A percentile compares a stretch with the other conserved stretches of the same genome.
Conservation (phyloP, 768 basidiomycete genomes). For the Serpula lacrymans region DNA sequence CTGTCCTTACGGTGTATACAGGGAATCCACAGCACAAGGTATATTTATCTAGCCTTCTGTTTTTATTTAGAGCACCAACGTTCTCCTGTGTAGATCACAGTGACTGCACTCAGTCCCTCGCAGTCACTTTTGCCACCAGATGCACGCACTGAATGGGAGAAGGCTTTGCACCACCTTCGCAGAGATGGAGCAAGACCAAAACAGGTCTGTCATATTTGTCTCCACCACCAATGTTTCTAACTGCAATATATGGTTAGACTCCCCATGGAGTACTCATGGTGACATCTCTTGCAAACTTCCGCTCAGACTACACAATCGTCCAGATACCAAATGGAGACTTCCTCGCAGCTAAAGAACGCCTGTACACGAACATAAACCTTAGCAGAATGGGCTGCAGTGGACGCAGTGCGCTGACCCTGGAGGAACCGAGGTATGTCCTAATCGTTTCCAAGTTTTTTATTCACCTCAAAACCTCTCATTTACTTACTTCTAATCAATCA, state of each 20-base stretch:
- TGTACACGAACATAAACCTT: constrained; percentile 80
- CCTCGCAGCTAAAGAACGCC: constrained; percentile 55
- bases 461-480: too few species aligned
- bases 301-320: constrained; percentile 83
- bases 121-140: constrained; percentile 39
- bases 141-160: constrained; percentile 56
- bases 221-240: constrained; percentile 4
- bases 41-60: constrained; percentile 9
- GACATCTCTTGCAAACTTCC: constrained; percentile 84
- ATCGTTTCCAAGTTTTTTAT: too few species aligned
- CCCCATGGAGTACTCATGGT: constrained; percentile 69
- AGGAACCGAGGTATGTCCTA: constrained; percentile 59
- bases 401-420: constrained; percentile 72
- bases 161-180: constrained; percentile 56
- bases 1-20: constrained; percentile 71
- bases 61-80: too few species aligned
- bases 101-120: constrained; percentile 52
- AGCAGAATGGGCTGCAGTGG: constrained; percentile 83
- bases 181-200: constrained; percentile 74
- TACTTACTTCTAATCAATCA: constrained; percentile 5
- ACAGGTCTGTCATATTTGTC: constrained; percentile 37
- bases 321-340: constrained; percentile 69
- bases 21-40: constrained; percentile 70
- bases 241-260: constrained; percentile 38
- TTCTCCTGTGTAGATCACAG: constrained; percentile 54